Conservation (phyloP, 2,329 filamentous ascomycete species). For the Zalaria obscura region DNA sequence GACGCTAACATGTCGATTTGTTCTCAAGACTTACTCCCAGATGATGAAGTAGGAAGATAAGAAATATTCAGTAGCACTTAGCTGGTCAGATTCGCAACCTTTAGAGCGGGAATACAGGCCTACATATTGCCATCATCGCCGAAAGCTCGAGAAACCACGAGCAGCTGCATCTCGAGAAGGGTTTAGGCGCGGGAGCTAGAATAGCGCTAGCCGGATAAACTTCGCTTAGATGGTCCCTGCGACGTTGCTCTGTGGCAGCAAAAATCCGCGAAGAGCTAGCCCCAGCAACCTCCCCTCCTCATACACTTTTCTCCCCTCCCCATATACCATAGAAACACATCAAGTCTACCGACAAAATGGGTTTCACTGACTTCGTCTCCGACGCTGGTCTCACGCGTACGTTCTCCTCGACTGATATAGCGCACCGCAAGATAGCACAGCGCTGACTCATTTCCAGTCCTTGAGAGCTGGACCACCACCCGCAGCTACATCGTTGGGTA, state of each 20-base stretch:
- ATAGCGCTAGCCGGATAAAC: too few species aligned
- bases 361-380: slow-evolving; percentile 54
- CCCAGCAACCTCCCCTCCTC: neutral
- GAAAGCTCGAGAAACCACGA: too few species aligned
- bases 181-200: too few species aligned
- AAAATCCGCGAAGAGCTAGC: too few species aligned
- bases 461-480: slow-evolving; percentile 60
- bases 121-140: too few species aligned
- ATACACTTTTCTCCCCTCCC: slow-evolving; percentile 3
- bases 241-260: too few species aligned
- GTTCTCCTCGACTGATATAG: slow-evolving; percentile 14
- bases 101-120: too few species aligned
- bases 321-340: slow-evolving; percentile 1
- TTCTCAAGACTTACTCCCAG: neutral
- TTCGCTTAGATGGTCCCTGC: too few species aligned
- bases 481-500: slow-evolving; percentile 76
- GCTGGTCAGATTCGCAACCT: too few species aligned
- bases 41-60: too few species aligned
- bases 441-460: slow-evolving; percentile 31
- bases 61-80: too few species aligned
- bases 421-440: neutral
- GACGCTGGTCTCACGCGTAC: slow-evolving; percentile 50
- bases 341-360: slow-evolving; percentile 36
- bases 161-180: too few species aligned
- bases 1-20: slow-evolving; percentile 3